Evolutionary conservation across 2,329 filamentous ascomycete species (phyloP), one percentile per base, ranked within the genome.

Genomic region (Aspergillus niger): DNA sequence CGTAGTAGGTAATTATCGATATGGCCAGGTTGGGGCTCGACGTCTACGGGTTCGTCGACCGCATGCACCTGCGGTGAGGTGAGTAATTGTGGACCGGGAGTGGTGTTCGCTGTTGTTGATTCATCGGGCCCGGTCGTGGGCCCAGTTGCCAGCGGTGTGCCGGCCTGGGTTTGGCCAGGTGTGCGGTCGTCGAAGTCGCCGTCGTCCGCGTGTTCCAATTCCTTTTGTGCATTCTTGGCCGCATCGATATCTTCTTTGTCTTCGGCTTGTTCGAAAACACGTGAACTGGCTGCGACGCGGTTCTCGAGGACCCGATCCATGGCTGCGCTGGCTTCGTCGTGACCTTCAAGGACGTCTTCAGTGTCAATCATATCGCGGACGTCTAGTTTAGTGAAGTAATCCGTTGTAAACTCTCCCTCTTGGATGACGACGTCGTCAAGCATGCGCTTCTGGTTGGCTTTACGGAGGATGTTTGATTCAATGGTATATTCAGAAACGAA

Each of bases 391-490:
- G 92, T 92, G 77, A 97, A 94, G 74, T 97, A 93, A 70, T 99
- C 95, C 0, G 95, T 99, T 0, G 94, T 99, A 75, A 99, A 99
- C 67, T 94, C 92, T 64, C 95, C 95, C 74, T 98, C 95, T 73
- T 99, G 96, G 67, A 99, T 99, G 59, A 99, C 93, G 7, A 99
- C 92, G 65, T 99, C 95, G 70, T 99, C 95, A 0, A 99, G 85
- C 86, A 99, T 92, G 69, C 96, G 91, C 80, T 99, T 99, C 77
- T 99, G 95, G 56, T 95, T 96, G 11, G 92, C 92, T 72, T 98
- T 98, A 65, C 94, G 91, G 41, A 99, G 81, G 63, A 99, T 99
- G 72, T 99, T 99, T 71, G 94, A 94, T 76, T 99, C 95, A 62
- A 99, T 98, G 0, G 95, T 99, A 72, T 96, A 89, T 71, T 97